phyloP scores from a whole-genome alignment of 805 yeast genomes.

The Maudiozyma turicensis region DNA sequence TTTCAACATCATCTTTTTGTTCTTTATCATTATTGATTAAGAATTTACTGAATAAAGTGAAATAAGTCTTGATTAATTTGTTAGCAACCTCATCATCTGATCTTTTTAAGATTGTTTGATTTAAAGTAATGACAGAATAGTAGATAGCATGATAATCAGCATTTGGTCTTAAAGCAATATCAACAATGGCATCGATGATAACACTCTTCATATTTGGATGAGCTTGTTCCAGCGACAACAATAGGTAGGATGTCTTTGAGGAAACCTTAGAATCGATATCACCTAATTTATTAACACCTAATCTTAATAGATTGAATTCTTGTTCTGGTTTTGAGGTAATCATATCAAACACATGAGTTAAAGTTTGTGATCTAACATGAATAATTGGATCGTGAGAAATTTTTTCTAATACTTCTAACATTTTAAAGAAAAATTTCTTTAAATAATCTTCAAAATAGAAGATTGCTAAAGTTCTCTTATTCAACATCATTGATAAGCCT shows the following conservation, averaged over 20 bases:
- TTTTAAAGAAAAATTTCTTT: conserved; percentile 63
- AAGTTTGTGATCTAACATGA: conserved; percentile 71
- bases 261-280: conserved; percentile 86
- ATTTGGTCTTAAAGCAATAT: conserved; percentile 61
- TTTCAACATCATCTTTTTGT: conserved; percentile 31
- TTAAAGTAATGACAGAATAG: conserved; percentile 78
- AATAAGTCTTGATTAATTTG: conserved; percentile 70
- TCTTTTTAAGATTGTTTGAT: conserved; percentile 82
- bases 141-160: conserved; percentile 83
- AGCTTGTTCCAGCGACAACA: conserved; percentile 72
- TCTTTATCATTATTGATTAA: conserved; percentile 58
- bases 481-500: conserved; percentile 34
- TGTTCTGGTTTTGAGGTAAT: conserved; percentile 88
- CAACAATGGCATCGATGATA: conserved; percentile 69
- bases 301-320: conserved; percentile 78
- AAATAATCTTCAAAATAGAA: conserved; percentile 86
- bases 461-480: conserved; percentile 52
- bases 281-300: conserved; percentile 91
- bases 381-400: conserved; percentile 86
- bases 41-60: conserved; percentile 75
- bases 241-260: conserved; percentile 74
- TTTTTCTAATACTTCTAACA: conserved; percentile 67
- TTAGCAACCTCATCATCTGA: conserved; percentile 77
- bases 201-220: conserved; percentile 94
- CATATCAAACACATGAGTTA: conserved; percentile 69